A percentile compares a stretch with the other conserved stretches of the same genome.
phyloP scores from a whole-genome alignment of 176 grass and related monocot species.

The Aegilops tauschii region DNA sequence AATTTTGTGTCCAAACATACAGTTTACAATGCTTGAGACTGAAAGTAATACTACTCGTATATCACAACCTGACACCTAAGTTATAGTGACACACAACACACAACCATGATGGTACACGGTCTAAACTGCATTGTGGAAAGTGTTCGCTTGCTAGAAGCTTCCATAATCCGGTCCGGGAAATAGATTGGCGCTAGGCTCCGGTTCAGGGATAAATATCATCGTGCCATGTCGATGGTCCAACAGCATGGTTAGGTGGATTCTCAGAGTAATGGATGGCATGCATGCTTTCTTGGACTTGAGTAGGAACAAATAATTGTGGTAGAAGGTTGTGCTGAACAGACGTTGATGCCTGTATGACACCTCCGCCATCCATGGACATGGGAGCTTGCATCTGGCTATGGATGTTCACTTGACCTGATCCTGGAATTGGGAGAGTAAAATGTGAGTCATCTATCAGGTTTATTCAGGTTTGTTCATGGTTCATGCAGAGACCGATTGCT shows the following conservation, averaged over 20 bases:
- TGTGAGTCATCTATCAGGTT: background rate
- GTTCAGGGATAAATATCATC: background rate
- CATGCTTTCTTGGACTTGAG: background rate
- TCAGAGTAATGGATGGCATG: background rate
- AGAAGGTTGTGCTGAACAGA: background rate
- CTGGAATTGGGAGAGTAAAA: slow-evolving; percentile 10
- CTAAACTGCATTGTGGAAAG: background rate
- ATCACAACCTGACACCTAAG: background rate
- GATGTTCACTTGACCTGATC: background rate
- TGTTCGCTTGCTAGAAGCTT: background rate
- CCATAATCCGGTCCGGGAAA: background rate
- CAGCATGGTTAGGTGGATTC: background rate
- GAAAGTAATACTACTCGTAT: background rate
- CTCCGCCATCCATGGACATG: background rate
- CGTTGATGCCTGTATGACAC: background rate
- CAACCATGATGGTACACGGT: background rate
- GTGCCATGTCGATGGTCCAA: background rate
- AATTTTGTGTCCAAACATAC: background rate
- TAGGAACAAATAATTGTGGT: background rate
- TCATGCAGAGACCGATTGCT: background rate
- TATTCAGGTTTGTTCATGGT: background rate
- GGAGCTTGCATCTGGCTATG: background rate
- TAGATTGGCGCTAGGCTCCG: too few species aligned
- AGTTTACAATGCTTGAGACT: background rate
- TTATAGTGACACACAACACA: background rate